Base-by-base conservation (phyloP, 208 protist genomes). In the Lotmaria passim region DNA sequence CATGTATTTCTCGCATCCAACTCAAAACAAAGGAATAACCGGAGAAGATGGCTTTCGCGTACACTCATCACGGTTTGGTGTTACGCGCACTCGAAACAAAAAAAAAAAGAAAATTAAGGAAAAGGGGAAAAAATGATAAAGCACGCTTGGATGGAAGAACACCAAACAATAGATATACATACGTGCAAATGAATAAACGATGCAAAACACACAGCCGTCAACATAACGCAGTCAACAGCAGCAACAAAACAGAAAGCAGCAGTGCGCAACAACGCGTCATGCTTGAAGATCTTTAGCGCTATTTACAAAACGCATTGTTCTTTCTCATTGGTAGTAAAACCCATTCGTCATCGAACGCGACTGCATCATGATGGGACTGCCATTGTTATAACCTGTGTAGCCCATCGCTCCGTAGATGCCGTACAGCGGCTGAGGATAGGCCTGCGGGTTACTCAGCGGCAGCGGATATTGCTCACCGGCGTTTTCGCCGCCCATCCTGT, bases 81-180 rank as follows among this genome's bases (percentile, higher is more conserved):
- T n/a, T n/a, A n/a, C n/a, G n/a, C n/a, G n/a, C n/a, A n/a, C n/a
- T n/a, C n/a, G n/a, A n/a, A n/a, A 6, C 52, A 36, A 73, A 56
- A 73, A 62, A 58, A 69, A 53, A 30, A 28, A 28, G 51, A 11
- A 28, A 56, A 73, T 51, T 58, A 73, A 44, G 8, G 31, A 64
- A 39, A 34, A 61, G 47, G 24, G 7, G n/a, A 8, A 11, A 15
- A 31, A 52, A 15, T 7, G 21, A 31, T 15, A 52, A 12, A 5
- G 14, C 7, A 7, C 24, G 7, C 17, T 3, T n/a, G 30, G 30
- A 24, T 31, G 4, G 7, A 5, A 7, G 24, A 31, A 8, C 3
- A 24, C 47, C 7, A 53, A n/a, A 63, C 10, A 48, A 57, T 6
- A 31, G 24, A 51, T 28, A 23, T 1, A 59, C 33, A 26, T 44